Base-by-base conservation (phyloP, 345 rosid genomes). In the Turritis glabra region DNA sequence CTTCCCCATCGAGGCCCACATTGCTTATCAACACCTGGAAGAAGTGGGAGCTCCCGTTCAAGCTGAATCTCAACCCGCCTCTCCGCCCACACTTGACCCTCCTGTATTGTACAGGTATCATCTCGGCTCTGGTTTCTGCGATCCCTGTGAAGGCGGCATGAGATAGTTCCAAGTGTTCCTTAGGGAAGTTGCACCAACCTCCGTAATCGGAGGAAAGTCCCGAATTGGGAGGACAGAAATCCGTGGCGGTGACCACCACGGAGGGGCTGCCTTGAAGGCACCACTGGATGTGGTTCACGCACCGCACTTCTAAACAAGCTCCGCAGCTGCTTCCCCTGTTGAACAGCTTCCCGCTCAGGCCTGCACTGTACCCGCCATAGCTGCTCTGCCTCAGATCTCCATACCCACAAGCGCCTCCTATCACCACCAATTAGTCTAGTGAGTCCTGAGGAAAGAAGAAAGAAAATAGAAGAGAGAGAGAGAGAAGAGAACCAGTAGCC, bases 121-220 rank as follows among this genome's bases (percentile, higher is more conserved):
- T 71, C 74, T 89, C 98, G 15, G 89, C 93, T 72, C 70, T 84
- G 70, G 62, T 77, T 72, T 81, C 84, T 6, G 98, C 97, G 37
- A 93, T 90, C 82, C 89, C 88, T 46, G 86, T 85, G 77, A 93
- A 93, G 35, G 98, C 97, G 7, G 88, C 86, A 83, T 86, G 90
- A 4, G 98, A 90, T 86, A 93, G 84, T 79, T 90, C 97, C 53
- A 93, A 93, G 69, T 93, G 98, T 66, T 89, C 82, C 69, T 85
- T 92, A 10, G 98, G 97, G 70, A 87, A 87, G 82, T 93, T 93
- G 75, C 98, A 93, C 93, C 97, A 89, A 47, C 98, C 98, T 38
- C 97, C 96, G 51, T 86, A 90, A 68, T 89, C 98, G 4, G 90
- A 66, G 0, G 93, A 84, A 29, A 93, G 90, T 13, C 93, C 98